A percentile compares a stretch with the other conserved stretches of the same genome.
phyloP scores from a whole-genome alignment of 2,329 filamentous ascomycete species.

The Aspergillus floridensis region DNA sequence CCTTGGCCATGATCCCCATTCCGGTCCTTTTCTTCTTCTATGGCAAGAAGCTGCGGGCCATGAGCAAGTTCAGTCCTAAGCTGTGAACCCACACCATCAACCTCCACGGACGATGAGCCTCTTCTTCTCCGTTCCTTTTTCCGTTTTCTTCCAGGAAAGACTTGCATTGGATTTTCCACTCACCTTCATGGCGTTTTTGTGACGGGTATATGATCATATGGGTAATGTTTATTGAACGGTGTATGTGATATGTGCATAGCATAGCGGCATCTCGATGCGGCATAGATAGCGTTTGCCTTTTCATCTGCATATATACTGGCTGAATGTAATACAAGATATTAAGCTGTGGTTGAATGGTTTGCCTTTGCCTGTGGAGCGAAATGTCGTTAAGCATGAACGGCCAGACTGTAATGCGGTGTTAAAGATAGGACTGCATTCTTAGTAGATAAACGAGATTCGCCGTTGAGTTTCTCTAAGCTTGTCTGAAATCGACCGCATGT shows the following conservation, averaged over 20 bases:
- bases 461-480: neutral
- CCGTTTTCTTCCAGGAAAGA: neutral
- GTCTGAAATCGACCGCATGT: neutral
- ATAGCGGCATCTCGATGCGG: neutral
- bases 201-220: neutral
- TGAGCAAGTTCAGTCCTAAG: slow-evolving; percentile 42
- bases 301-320: neutral
- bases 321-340: neutral
- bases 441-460: neutral
- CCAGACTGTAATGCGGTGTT: neutral
- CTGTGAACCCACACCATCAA: slow-evolving; percentile 11
- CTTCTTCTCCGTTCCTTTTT: neutral
- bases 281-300: neutral
- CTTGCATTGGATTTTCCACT: neutral
- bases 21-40: slow-evolving; percentile 49
- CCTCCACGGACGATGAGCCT: neutral
- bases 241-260: neutral
- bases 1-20: slow-evolving; percentile 43
- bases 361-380: no score
- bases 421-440: neutral
- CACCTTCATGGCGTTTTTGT: neutral
- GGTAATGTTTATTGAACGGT: slow-evolving; percentile 3
- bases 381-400: neutral
- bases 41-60: slow-evolving; percentile 44
- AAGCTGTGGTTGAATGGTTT: no score